Evolutionary conservation across 148 eudicot species (phyloP), one percentile per base, ranked within the genome.

Genomic region (Persicaria tinctoria): DNA sequence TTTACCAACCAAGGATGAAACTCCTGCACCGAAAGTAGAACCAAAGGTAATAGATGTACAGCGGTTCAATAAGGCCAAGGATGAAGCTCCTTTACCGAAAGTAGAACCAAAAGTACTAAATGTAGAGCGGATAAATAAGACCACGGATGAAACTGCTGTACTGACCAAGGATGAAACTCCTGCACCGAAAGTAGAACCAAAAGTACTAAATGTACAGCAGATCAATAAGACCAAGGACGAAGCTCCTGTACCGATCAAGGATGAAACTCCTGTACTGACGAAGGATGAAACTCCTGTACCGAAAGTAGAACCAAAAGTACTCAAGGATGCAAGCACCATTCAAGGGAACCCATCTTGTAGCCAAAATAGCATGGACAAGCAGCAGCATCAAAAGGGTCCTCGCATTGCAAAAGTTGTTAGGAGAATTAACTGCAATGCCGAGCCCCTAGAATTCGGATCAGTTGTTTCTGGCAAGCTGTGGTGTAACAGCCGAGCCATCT

Each of bases 391-490:
- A 18, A 92, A 88, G 83, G 97, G 99, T 51, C 97, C 97, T 77
- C 97, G 97, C 32, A 89, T 92, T 75, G 99, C 97, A 18, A 92
- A 90, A 82, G 88, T 92, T 70, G 91, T 96, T 14, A 82, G 97
- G 80, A 87, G 97, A 82, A 85, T 96, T 74, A 92, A 83, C 76
- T 88, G 89, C 84, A 85, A 84, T 75, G 93, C 89, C 69, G 99
- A 92, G 81, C 87, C 90, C 56, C 78, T 92, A 70, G 90, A 88
- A 68, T 85, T 73, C 75, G 97, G 99, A 70, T 62, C 75, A 50
- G 91, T 95, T 80, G 74, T 78, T 48, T 76, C 88, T 9, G 97
- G 91, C 79, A 85, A 86, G 78, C 78, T 78, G 63, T 96, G 99
- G 99, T 81, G 97, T 53, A 87, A 87, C 72, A 84, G 86, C 76